Base-by-base conservation (phyloP, 495 filamentous ascomycete species). In the Penicillium ochrochloron region DNA sequence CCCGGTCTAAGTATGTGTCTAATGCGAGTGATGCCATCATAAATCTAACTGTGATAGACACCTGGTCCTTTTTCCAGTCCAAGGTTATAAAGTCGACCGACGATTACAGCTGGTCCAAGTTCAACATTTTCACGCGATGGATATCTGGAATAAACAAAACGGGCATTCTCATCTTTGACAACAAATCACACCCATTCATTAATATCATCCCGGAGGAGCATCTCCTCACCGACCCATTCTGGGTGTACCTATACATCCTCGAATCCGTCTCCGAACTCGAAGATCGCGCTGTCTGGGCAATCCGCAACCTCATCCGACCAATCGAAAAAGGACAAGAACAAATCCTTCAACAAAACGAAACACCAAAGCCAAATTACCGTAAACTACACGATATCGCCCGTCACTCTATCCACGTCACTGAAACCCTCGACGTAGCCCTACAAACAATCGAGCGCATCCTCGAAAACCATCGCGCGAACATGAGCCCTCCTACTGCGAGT, bases 381-480 rank as follows among this genome's bases (percentile, higher is more conserved):
- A 61, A 51, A 11, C 64, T 84, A 14, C 81, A 85, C 68, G 78
- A 85, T 31, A 75, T 81, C 39, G 77, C 79, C 23, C 75, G 83
- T 6, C 82, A 84, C 57, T 76, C 75, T 3, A 78, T 83, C 21
- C 80, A 85, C 59, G 74, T 82, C 34, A 77, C 72, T 3, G 82
- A 84, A 56, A 76, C 76, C 0, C 69, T 84, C 2, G 75, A 79
- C 25, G 72, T 83, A 2, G 70, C 75, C 1, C 57, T 72, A 0
- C 61, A 74, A 41, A 79, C 66, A 7, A 64, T 83, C 15, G 64
- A 75, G 19, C 69, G 66, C 35, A 79, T 84, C 8, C 52, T 76
- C 11, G 63, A 54, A 9, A 74, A 80, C 14, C 75, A 80, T 37
- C 54, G 65, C 8, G 25, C 48, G 10, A 63, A 63, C 39, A 34